Conservation (phyloP, 176 grass and related monocot species). For the Coix lacrymajobi region DNA sequence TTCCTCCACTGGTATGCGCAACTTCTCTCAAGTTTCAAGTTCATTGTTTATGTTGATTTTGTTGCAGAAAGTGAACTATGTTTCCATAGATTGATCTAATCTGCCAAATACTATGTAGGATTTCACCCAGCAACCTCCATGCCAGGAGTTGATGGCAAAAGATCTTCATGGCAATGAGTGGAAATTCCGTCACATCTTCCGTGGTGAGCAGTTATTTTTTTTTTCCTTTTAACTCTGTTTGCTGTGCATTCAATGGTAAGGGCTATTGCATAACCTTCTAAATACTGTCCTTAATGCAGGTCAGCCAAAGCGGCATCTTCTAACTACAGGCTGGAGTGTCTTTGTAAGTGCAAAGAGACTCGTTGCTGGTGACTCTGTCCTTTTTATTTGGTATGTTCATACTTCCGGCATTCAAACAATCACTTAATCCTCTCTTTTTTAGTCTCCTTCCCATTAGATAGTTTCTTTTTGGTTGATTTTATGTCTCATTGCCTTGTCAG, state of each 20-base stretch:
- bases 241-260: background rate
- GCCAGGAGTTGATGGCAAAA: constrained; percentile 87
- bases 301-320: constrained; percentile 96
- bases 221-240: background rate
- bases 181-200: constrained; percentile 98
- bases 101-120: constrained; percentile 53
- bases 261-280: background rate
- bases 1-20: constrained; percentile 81
- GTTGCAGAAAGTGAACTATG: background rate
- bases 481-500: constrained; percentile 32
- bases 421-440: background rate
- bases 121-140: constrained; percentile 89
- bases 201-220: constrained; percentile 38
- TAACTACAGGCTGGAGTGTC: constrained; percentile 97
- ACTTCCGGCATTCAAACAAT: background rate
- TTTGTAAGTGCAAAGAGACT: constrained; percentile 99
- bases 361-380: constrained; percentile 86
- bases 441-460: background rate
- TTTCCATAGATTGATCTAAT: constrained; percentile 10
- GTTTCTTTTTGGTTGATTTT: background rate
- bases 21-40: background rate
- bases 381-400: constrained; percentile 85
- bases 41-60: background rate
- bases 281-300: constrained; percentile 48
- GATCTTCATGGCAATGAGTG: constrained; percentile 98